Evolutionary conservation across 352 stramenopile species (phyloP).

Genomic region (Phytophthora kernoviae): DNA sequence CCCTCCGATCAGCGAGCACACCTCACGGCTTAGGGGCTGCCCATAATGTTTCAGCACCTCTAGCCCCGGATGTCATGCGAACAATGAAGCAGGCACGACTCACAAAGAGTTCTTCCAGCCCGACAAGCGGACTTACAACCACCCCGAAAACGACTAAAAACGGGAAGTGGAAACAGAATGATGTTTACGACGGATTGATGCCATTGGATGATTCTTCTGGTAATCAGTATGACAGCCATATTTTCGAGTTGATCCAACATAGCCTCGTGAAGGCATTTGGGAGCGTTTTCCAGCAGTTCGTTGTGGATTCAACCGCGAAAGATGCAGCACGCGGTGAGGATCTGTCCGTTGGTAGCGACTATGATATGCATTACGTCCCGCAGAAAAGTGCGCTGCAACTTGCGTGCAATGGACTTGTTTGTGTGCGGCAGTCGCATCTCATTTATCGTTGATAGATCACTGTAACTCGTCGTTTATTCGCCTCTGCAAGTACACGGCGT

Average conservation of each 20-base stretch:
- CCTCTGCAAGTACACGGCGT: conserved; percentile 67
- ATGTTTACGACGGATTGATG: conserved; percentile 16
- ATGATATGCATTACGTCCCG: conserved; percentile 62
- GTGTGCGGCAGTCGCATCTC: conserved; percentile 58
- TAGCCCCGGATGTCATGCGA: conserved; percentile 29
- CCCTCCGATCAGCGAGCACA: conserved; percentile 30
- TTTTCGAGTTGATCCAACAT: conserved; percentile 66
- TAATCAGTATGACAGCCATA: conserved; percentile 74
- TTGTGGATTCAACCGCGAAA: conserved; percentile 56
- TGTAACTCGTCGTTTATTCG: conserved; percentile 70
- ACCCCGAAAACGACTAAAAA: conserved; percentile 4
- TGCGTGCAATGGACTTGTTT: conserved; percentile 81
- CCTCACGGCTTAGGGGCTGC: conserved; percentile 17
- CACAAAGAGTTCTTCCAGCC: conserved; percentile 27
- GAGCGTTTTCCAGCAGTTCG: conserved; percentile 80
- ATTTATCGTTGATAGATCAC: conserved; percentile 54
- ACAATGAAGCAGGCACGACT: conserved; percentile 31
- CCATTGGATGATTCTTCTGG: conserved; percentile 18
- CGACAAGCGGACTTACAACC: conserved; percentile 11
- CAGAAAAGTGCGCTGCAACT: conserved; percentile 77
- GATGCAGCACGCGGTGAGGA: conserved; percentile 35
- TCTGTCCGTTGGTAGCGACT: conserved; percentile 24
- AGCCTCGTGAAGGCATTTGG: conserved; percentile 60
- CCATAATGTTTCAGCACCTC: conserved; percentile 9
- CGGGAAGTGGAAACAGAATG: conserved; percentile 8